phyloP scores from a whole-genome alignment of 345 rosid species.

The Salix arbutifolia region DNA sequence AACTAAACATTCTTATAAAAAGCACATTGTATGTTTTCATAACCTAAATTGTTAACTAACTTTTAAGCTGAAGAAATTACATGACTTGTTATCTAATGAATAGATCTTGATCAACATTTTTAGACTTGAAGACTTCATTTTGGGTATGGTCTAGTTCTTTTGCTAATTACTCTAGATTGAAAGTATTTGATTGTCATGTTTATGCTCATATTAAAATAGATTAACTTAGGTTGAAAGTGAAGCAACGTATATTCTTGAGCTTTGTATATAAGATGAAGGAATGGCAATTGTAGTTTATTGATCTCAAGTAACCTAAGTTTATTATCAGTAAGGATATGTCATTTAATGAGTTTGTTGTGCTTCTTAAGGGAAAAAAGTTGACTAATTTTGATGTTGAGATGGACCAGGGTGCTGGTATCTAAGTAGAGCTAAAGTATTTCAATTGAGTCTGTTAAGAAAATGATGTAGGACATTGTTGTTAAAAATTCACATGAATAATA shows the following conservation, averaged over 20 bases:
- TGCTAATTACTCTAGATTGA: neutral
- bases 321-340: neutral
- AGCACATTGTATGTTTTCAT: too few relatives aligned
- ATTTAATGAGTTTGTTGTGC: too few relatives aligned
- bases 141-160: neutral
- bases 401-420: neutral
- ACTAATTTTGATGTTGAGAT: neutral
- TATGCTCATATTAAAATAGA: neutral
- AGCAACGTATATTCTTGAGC: neutral
- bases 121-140: neutral
- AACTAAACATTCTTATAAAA: too few relatives aligned
- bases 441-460: neutral
- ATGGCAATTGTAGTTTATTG: neutral
- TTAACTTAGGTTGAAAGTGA: neutral
- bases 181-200: neutral
- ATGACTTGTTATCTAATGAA: neutral
- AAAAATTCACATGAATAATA: neutral
- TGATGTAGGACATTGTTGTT: neutral
- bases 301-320: neutral
- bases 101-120: neutral
- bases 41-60: too few relatives aligned
- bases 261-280: neutral
- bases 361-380: fast-evolving
- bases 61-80: neutral
- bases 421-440: neutral